Evolutionary conservation across 1,284 basidiomycete genomes (phyloP).

Genomic region (Pyrrhoderma lamaoense): DNA sequence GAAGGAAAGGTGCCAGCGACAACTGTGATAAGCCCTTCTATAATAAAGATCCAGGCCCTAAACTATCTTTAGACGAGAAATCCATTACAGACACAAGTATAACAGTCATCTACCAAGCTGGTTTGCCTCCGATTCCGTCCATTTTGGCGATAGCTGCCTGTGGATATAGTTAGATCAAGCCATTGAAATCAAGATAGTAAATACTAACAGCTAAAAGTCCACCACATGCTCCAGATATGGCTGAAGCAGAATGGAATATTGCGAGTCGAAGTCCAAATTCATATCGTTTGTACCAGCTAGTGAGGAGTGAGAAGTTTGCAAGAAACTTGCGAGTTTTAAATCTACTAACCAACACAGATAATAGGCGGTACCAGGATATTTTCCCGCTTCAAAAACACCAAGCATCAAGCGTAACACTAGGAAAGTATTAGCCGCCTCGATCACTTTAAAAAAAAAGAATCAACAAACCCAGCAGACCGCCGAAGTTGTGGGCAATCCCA

Average conservation of each 20-base stretch:
- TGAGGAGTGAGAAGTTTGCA: background rate
- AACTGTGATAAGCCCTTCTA: constrained; percentile 61
- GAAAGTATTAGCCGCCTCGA: background rate
- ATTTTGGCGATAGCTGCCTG: constrained; percentile 65
- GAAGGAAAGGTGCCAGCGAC: constrained; percentile 57
- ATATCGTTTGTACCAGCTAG: constrained; percentile 55
- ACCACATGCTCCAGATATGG: constrained; percentile 64
- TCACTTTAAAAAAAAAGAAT: constrained; percentile 3
- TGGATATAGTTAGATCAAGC: background rate
- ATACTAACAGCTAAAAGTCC: constrained; percentile 53
- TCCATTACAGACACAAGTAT: too few species aligned
- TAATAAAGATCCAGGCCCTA: constrained; percentile 69
- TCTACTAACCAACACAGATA: constrained; percentile 55
- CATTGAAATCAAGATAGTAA: constrained; percentile 1
- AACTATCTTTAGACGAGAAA: background rate
- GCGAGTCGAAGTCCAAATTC: constrained; percentile 62
- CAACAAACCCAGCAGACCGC: constrained; percentile 50
- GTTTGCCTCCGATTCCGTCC: constrained; percentile 58
- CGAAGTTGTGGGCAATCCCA: constrained; percentile 57
- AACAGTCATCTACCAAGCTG: constrained; percentile 29
- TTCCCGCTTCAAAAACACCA: constrained; percentile 61
- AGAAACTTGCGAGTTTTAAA: background rate
- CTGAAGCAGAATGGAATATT: constrained; percentile 68
- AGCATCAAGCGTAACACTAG: constrained; percentile 59
- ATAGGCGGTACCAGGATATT: constrained; percentile 60